Conservation (phyloP, 73 alveolate genomes). For the Tetrahymena borealis region DNA sequence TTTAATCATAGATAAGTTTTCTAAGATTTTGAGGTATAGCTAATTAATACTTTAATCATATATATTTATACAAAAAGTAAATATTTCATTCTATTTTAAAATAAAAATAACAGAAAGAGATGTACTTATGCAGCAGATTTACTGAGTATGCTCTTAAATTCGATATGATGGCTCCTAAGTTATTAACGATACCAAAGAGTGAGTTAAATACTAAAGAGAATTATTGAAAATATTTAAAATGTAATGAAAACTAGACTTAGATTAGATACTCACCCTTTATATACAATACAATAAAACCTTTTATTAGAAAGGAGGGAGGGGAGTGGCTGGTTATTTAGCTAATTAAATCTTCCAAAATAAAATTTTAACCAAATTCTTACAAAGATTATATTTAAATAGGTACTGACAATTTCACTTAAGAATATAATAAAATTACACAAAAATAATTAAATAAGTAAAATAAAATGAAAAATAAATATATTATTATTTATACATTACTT, state of each 20-base stretch:
- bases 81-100: not conserved
- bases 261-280: not conserved
- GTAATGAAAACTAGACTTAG: not conserved
- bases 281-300: no score
- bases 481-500: no score
- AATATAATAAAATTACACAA: no score
- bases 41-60: not conserved
- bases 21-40: slow-evolving; percentile 84
- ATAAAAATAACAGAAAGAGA: slow-evolving; percentile 50
- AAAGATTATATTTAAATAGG: no score
- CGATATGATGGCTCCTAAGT: slow-evolving; percentile 88
- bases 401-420: no score
- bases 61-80: not conserved
- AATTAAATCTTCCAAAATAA: no score
- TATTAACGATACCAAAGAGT: slow-evolving; percentile 83
- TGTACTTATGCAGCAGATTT: slow-evolving; percentile 93
- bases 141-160: slow-evolving; percentile 88
- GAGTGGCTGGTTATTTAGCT: no score
- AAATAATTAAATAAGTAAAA: no score
- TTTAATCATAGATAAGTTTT: slow-evolving; percentile 89
- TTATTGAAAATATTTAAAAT: no score
- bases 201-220: slow-evolving; percentile 36
- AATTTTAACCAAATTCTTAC: no score
- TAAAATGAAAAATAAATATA: no score
- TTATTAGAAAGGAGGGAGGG: no score